Base-by-base conservation (phyloP, 768 basidiomycete species). In the Panellus pusillus region DNA sequence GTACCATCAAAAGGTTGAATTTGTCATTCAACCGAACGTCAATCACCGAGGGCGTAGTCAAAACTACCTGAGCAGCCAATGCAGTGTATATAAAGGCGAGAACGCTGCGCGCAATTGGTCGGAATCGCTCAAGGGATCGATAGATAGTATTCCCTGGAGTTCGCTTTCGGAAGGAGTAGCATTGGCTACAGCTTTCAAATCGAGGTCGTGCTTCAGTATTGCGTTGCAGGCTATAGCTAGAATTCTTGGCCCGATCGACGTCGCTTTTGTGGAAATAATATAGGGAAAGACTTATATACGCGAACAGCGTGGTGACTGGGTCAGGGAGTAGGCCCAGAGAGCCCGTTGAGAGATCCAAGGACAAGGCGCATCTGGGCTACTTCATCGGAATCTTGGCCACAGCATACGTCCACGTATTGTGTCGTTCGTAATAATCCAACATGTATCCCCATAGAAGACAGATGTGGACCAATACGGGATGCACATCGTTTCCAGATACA, bases 211-310 rank as follows among this genome's bases (percentile, higher is more conserved):
- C 29, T 41, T 42, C 29, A 57, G 27, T 9, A 35, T 52, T 17
- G 49, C 44, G 24, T 50, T 44, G 17, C 47, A 15, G 28, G 55
- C 55, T 12, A 57, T 47, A 1, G 35, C 39, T 2, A 56, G 39
- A 57, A 61, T 17, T 56, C 55, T 14, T 54, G 51, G 5, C 52
- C 59, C 55, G 59, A 9, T 24, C 20, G 35, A 57, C 38, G 14
- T 54, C 55, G 7, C 18, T n/a, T 18, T 57, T 57, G 44, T 61
- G 54, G 17, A 51, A 61, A 24, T 57, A 61, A 35, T 61, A 61
- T 35, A 57, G 51, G 1, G 55, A 54, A n/a, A 61, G 17, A 40
- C 48, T 47, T 1, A 48, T 2, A 19, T 54, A 57, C 17, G 55
- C 46, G 6, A 57, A 4, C 27, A 57, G 5, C 2, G 35, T 36